These are phyloP conservation scores for Melocanna baccifera DNA, from an alignment of 176 grass and related monocot genomes.

Conservation along the genomic window DNA sequence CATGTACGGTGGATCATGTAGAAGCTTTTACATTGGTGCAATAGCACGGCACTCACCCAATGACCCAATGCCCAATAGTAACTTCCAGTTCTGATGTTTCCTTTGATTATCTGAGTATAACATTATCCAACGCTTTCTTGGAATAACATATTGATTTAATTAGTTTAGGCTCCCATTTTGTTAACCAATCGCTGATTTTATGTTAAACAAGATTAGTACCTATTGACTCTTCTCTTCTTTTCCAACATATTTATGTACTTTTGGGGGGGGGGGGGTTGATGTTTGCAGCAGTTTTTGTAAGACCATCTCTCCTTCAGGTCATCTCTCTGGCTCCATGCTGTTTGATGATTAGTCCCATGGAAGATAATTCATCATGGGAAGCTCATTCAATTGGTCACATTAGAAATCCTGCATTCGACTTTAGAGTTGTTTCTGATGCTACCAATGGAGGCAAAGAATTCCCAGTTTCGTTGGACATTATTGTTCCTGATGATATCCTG, in stretches of 20 bases:
- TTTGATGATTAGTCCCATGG: constrained; percentile 36
- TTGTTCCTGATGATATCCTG: constrained; percentile 79
- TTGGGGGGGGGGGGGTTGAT: not conserved
- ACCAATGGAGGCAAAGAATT: constrained; percentile 36
- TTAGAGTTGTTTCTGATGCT: constrained; percentile 28
- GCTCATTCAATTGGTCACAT: constrained; percentile 36
- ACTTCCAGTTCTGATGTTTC: not conserved
- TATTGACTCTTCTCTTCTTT: not conserved
- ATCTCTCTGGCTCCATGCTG: not conserved
- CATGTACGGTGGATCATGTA: not conserved
- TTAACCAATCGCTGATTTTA: not conserved
- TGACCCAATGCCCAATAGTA: not conserved
- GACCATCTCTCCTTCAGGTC: constrained; percentile 26
- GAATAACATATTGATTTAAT: not conserved
- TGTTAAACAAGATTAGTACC: not conserved
- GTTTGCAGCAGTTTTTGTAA: constrained; percentile 9
- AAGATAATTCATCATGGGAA: constrained; percentile 47
- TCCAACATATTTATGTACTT: not conserved
- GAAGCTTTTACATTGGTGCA: not conserved
- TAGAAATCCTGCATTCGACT: constrained; percentile 29
- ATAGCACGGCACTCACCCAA: not conserved
- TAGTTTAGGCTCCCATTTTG: not conserved
- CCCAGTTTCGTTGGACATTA: constrained; percentile 49
- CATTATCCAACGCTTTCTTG: not conserved
- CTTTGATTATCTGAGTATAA: not conserved